Evolutionary conservation across 2,329 filamentous ascomycete species (phyloP).

Genomic region (Hypoxylon sp.): DNA sequence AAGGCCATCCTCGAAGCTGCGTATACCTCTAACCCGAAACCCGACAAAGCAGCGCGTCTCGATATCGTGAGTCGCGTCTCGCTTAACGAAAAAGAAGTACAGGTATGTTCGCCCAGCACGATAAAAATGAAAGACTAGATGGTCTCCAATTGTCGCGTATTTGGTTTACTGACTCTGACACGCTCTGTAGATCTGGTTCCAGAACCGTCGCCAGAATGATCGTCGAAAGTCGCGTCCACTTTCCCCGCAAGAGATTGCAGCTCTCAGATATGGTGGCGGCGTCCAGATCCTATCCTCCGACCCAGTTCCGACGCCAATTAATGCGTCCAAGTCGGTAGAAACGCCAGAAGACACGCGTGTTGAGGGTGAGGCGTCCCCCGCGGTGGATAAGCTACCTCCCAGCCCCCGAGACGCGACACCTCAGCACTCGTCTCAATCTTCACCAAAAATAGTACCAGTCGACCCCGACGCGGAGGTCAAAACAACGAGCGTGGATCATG

Average conservation of each 20-base stretch:
- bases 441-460: slow-evolving; percentile 30
- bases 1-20: slow-evolving; percentile 87
- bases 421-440: slow-evolving; percentile 35
- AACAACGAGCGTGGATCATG: slow-evolving; percentile 23
- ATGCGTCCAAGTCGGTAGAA: slow-evolving; percentile 28
- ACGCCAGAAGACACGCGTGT: slow-evolving; percentile 25
- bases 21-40: slow-evolving; percentile 85
- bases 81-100: slow-evolving; percentile 93
- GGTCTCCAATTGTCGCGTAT: background rate
- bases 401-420: slow-evolving; percentile 34
- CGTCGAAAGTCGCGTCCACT: slow-evolving; percentile 87
- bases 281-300: slow-evolving; percentile 62
- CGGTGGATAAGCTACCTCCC: slow-evolving; percentile 28
- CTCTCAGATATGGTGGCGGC: slow-evolving; percentile 61
- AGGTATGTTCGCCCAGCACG: slow-evolving; percentile 66
- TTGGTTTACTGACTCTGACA: slow-evolving; percentile 34
- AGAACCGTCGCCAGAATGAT: slow-evolving; percentile 93
- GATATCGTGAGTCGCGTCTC: slow-evolving; percentile 86
- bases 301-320: slow-evolving; percentile 40
- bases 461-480: slow-evolving; percentile 10
- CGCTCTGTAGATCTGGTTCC: slow-evolving; percentile 88
- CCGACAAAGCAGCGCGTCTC: slow-evolving; percentile 86
- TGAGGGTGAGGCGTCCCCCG: slow-evolving; percentile 25
- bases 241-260: slow-evolving; percentile 76
- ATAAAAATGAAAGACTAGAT: background rate